Conservation (phyloP, 169 alveolate genomes). For the Cryptosporidium xiaoi region DNA sequence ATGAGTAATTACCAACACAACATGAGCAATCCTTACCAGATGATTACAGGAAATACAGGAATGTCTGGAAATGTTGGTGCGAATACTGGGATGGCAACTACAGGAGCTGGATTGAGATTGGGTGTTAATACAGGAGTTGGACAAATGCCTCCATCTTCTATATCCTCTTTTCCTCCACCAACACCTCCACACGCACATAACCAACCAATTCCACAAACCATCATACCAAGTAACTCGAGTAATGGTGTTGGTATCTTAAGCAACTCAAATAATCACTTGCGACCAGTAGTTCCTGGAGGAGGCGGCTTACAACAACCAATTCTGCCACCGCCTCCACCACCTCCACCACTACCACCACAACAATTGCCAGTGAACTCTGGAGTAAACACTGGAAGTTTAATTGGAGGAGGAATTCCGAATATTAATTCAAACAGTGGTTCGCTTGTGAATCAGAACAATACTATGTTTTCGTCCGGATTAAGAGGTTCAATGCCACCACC, state of each 20-base stretch:
- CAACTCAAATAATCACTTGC: neutral
- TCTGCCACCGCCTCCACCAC: neutral
- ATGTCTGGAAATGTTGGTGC: neutral
- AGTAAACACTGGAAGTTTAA: neutral
- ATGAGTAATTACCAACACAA: conserved; percentile 49
- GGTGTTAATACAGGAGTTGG: neutral
- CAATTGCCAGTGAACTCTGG: neutral
- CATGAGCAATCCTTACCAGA: neutral
- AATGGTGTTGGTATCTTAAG: too few relatives aligned
- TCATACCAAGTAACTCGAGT: too few relatives aligned
- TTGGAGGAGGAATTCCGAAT: neutral
- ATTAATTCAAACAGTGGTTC: neutral
- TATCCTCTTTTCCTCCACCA: neutral
- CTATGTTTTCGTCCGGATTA: conserved; percentile 1
- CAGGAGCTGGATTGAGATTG: neutral
- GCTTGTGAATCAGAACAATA: neutral
- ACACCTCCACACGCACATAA: neutral
- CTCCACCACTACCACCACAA: neutral
- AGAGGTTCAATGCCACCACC: neutral
- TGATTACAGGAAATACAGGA: conserved; percentile 20
- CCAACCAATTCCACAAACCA: too few relatives aligned
- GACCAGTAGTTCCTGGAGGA: neutral
- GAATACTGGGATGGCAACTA: neutral
- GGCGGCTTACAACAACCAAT: neutral
- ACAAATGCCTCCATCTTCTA: conserved; percentile 21